Percentiles rank a stretch among this genome's conserved stretches.
Evolutionary conservation across 2,329 filamentous ascomycete species (phyloP).

Genomic region (Ceratocystiopsis brevicomis): DNA sequence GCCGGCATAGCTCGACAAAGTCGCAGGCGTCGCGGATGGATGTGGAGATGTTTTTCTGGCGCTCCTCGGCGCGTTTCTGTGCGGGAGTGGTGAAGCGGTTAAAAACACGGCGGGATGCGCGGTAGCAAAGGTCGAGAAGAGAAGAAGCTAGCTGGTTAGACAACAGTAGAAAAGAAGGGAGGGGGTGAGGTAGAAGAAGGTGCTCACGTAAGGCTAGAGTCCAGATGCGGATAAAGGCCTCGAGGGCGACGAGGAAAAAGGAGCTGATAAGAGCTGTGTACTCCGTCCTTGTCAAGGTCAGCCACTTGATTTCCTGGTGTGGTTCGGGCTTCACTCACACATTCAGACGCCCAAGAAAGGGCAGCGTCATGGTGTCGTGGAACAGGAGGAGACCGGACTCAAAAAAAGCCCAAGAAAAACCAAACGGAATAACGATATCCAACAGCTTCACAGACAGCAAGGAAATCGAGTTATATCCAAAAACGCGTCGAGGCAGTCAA

Average conservation of each 20-base stretch:
- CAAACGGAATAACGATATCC: neutral
- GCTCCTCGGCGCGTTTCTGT: constrained; percentile 46
- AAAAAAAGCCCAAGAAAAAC: neutral
- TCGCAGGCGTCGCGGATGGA: constrained; percentile 73
- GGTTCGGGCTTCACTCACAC: constrained; percentile 20
- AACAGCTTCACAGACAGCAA: too few species aligned
- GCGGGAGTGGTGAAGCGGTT: constrained; percentile 56
- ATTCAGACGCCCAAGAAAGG: constrained; percentile 33
- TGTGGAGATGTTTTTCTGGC: constrained; percentile 55
- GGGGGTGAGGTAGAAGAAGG: neutral
- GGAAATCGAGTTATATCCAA: too few species aligned
- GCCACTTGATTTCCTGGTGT: too few species aligned
- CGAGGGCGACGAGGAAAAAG: constrained; percentile 63
- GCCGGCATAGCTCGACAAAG: constrained; percentile 80
- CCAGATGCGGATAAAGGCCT: constrained; percentile 65
- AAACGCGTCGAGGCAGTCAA: too few species aligned
- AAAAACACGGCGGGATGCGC: constrained; percentile 63
- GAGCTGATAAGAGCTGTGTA: constrained; percentile 76
- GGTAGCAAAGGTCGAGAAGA: constrained; percentile 67
- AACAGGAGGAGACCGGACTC: neutral
- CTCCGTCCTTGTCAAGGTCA: constrained; percentile 39
- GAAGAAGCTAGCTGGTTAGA: constrained; percentile 39
- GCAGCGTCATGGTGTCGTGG: constrained; percentile 26
- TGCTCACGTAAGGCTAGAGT: constrained; percentile 64
- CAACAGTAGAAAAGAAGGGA: neutral